Conservation (phyloP, 164 flowering plant genomes). For the Houttuynia cordata region DNA sequence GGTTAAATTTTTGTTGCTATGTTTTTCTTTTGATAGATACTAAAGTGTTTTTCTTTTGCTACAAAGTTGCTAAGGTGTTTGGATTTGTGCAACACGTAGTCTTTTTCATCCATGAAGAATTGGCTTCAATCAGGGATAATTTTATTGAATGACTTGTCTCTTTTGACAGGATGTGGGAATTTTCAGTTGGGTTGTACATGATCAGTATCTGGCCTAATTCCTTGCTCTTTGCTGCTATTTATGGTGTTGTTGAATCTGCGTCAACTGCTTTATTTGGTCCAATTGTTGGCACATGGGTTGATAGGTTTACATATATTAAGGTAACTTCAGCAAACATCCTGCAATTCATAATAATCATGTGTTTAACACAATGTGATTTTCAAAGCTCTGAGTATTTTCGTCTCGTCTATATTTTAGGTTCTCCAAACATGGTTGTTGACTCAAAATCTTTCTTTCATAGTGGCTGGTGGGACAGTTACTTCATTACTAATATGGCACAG, state of each 20-base stretch:
- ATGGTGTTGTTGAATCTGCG: conserved; percentile 72
- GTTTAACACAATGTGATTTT: background rate
- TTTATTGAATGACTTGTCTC: background rate
- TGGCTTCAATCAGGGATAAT: background rate
- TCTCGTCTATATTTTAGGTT: conserved; percentile 30
- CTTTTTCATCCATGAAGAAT: too few species aligned
- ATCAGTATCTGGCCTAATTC: conserved; percentile 76
- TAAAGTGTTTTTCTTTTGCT: too few species aligned
- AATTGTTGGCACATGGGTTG: conserved; percentile 55
- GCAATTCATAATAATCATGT: background rate
- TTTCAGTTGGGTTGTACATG: conserved; percentile 86
- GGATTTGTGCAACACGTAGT: too few species aligned
- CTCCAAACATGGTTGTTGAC: conserved; percentile 62
- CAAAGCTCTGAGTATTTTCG: background rate
- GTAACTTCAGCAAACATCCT: conserved; percentile 16
- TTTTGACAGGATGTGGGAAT: conserved; percentile 84
- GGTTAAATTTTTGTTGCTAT: too few species aligned
- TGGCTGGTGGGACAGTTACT: conserved; percentile 66
- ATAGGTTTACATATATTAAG: conserved; percentile 48
- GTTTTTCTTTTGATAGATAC: too few species aligned
- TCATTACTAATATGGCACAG: conserved; percentile 28
- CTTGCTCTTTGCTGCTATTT: conserved; percentile 61
- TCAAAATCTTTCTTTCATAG: conserved; percentile 60
- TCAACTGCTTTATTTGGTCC: conserved; percentile 74
- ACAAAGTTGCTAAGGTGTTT: too few species aligned